Conservation (phyloP, 1,139 yeast genomes). For the Pichia inconspicua region DNA sequence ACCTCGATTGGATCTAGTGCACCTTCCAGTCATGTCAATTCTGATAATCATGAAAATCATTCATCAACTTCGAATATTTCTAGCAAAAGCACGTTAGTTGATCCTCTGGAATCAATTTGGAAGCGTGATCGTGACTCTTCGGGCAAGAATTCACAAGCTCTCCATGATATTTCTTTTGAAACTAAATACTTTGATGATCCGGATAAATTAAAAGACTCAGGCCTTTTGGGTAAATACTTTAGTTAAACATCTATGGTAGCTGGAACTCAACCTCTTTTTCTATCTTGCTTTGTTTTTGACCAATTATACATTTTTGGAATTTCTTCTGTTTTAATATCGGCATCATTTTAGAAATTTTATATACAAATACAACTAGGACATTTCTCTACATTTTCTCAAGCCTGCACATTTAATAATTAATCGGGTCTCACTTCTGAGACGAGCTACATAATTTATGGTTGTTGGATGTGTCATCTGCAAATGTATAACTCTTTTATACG, state of each 20-base stretch:
- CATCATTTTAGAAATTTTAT: background rate
- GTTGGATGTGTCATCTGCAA: background rate
- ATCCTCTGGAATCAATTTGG: slow-evolving; percentile 16
- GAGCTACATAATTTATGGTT: background rate
- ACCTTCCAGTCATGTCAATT: slow-evolving; percentile 4
- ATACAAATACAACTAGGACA: background rate
- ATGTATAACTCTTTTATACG: background rate
- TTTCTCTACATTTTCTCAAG: background rate
- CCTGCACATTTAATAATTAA: background rate
- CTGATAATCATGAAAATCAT: slow-evolving; percentile 2
- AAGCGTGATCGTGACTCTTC: slow-evolving; percentile 9
- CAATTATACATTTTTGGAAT: background rate
- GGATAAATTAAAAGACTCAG: slow-evolving; percentile 4
- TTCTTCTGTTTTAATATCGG: background rate
- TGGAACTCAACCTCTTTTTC: too few relatives aligned
- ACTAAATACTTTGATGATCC: background rate
- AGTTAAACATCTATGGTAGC: background rate
- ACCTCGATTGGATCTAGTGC: slow-evolving; percentile 7
- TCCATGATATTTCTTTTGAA: background rate
- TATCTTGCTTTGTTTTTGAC: background rate
- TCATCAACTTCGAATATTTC: background rate
- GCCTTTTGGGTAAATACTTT: slow-evolving; percentile 9
- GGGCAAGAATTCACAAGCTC: background rate
- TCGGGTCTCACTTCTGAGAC: too few relatives aligned
- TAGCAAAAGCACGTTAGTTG: slow-evolving; percentile 6